Evolutionary conservation across 2,329 filamentous ascomycete genomes (phyloP).

Genomic region (Fusarium cicatricum): DNA sequence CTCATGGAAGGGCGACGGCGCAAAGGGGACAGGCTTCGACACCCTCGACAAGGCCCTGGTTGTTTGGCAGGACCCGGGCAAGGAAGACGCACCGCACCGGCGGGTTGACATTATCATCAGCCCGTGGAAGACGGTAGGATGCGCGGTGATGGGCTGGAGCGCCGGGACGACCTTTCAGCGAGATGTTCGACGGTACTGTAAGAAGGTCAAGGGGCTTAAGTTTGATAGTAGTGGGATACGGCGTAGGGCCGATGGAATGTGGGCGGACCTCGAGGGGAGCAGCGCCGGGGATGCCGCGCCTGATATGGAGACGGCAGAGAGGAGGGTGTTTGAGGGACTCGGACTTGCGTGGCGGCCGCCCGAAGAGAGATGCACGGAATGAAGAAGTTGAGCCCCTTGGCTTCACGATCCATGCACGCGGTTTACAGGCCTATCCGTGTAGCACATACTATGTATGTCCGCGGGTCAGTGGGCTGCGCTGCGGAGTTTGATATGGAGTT

Average conservation of each 20-base stretch:
- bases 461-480: not conserved
- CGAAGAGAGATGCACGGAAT: conserved; percentile 73
- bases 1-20: conserved; percentile 57
- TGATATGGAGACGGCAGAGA: conserved; percentile 78
- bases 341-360: conserved; percentile 73
- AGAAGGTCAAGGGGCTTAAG: conserved; percentile 75
- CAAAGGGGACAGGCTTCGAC: conserved; percentile 73
- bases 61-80: conserved; percentile 74
- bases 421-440: no score
- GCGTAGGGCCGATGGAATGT: conserved; percentile 68
- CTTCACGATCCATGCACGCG: no score
- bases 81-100: conserved; percentile 64
- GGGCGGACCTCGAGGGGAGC: conserved; percentile 74
- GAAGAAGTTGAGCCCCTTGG: no score
- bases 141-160: conserved; percentile 87
- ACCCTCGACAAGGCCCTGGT: conserved; percentile 91
- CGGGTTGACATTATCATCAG: conserved; percentile 92
- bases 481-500: not conserved
- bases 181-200: conserved; percentile 83
- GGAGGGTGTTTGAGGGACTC: conserved; percentile 79
- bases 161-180: conserved; percentile 90
- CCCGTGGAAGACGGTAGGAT: conserved; percentile 89
- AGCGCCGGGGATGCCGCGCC: conserved; percentile 55
- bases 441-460: no score
- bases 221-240: conserved; percentile 92